Percentiles rank a stretch among this genome's conserved stretches.
Evolutionary conservation across 2,329 filamentous ascomycete genomes (phyloP).

Genomic region (Zymoseptoria pseudotritici): DNA sequence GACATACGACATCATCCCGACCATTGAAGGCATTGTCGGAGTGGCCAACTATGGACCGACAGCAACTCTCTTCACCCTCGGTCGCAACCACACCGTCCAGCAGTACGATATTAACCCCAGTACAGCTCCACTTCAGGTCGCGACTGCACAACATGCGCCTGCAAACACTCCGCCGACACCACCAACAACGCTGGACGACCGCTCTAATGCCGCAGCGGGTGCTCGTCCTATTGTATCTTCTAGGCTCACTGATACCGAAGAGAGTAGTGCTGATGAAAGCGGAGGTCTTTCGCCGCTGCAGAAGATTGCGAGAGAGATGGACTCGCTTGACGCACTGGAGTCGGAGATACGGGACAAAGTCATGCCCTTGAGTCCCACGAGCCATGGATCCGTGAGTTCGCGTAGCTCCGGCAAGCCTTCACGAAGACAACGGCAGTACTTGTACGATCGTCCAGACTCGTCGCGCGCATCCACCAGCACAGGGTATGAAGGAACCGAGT

Average conservation of each 20-base stretch:
- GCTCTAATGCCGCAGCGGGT: too few relatives aligned
- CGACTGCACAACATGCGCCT: conserved; percentile 79
- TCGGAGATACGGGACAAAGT: conserved; percentile 52
- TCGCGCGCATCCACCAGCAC: conserved; percentile 29
- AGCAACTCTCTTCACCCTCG: conserved; percentile 85
- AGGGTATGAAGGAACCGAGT: conserved; percentile 31
- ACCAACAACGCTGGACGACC: conserved; percentile 71
- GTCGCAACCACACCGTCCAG: conserved; percentile 80
- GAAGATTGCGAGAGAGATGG: conserved; percentile 65
- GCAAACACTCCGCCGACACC: conserved; percentile 72
- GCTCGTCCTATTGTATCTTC: too few relatives aligned
- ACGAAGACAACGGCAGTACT: conserved; percentile 35
- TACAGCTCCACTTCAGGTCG: conserved; percentile 64
- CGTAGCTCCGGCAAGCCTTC: conserved; percentile 44
- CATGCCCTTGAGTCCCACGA: conserved; percentile 59
- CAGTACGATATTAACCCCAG: conserved; percentile 85
- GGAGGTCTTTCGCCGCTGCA: conserved; percentile 60
- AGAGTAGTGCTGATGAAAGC: conserved; percentile 59
- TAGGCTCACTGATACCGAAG: conserved; percentile 59
- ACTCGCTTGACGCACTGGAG: conserved; percentile 50
- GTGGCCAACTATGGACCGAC: conserved; percentile 84
- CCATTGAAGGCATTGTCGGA: conserved; percentile 70
- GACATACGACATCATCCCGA: conserved; percentile 80
- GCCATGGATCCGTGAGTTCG: conserved; percentile 56
- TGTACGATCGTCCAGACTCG: conserved; percentile 40